These are phyloP conservation scores for Podila epicladia DNA, from an alignment of 192 early-diverging fungal genomes.

Conservation along the genomic window DNA sequence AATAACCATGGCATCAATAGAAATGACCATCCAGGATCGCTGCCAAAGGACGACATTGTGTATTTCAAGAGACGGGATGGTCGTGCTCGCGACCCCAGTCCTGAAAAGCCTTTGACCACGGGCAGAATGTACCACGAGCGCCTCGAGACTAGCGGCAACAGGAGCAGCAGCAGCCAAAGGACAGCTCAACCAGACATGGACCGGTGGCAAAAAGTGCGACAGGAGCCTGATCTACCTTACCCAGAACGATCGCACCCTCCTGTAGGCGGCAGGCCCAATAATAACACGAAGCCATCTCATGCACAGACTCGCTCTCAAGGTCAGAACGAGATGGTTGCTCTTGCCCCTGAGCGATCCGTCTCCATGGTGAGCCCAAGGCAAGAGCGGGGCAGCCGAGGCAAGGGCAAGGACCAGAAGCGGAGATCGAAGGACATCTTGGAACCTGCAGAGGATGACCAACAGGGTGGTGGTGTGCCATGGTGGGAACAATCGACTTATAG, in stretches of 20 bases:
- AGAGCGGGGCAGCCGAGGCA: conserved; percentile 20
- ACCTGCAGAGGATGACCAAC: conserved; percentile 4
- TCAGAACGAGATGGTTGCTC: not conserved
- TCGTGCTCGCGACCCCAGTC: not conserved
- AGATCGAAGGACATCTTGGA: conserved; percentile 18
- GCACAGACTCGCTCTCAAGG: conserved; percentile 7
- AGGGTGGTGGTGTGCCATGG: conserved; percentile 19
- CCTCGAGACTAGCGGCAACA: conserved; percentile 11
- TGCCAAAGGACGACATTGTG: conserved; percentile 34
- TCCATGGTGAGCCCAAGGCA: not conserved
- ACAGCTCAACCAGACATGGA: not conserved
- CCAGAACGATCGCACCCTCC: conserved; percentile 12
- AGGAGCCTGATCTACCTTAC: conserved; percentile 27
- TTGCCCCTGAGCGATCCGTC: conserved; percentile 4
- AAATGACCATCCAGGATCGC: not conserved
- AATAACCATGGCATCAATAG: not conserved
- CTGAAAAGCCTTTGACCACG: not conserved
- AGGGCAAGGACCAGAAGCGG: conserved; percentile 35
- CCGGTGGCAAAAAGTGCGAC: conserved; percentile 27
- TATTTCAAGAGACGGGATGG: conserved; percentile 33
- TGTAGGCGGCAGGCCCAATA: not conserved
- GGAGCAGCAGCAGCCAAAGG: not conserved
- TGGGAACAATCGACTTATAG: conserved; percentile 48
- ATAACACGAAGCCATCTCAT: not conserved
- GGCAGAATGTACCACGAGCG: conserved; percentile 43